Conservation (phyloP, 371 early-diverging fungal genomes). For the Actinomucor elegans region DNA sequence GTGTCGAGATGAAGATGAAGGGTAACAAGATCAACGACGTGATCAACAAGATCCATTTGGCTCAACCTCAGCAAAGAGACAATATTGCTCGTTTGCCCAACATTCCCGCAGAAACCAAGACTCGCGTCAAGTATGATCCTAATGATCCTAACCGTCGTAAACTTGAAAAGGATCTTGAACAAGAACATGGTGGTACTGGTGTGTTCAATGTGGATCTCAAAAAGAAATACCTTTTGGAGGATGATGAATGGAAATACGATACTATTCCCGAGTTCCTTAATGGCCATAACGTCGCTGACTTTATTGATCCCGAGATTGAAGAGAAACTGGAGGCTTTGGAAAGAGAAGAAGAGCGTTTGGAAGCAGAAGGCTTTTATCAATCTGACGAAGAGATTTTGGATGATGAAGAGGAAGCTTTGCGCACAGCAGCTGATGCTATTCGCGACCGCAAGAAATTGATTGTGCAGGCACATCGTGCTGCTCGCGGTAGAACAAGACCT, state of each 20-base stretch:
- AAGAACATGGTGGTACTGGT: slow-evolving; percentile 92
- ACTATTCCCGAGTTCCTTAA: slow-evolving; percentile 99
- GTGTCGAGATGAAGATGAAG: slow-evolving; percentile 95
- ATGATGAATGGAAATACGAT: slow-evolving; percentile 98
- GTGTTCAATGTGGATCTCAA: slow-evolving; percentile 93
- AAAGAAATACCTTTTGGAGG: slow-evolving; percentile 80
- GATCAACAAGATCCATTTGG: slow-evolving; percentile 92
- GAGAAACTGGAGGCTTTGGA: slow-evolving; percentile 94
- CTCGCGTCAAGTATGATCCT: slow-evolving; percentile 71
- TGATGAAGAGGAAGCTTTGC: slow-evolving; percentile 76
- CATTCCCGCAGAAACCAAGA: slow-evolving; percentile 80
- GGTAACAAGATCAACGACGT: slow-evolving; percentile 88
- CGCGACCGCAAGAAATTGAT: slow-evolving; percentile 84
- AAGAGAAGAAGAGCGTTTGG: slow-evolving; percentile 93
- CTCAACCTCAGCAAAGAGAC: slow-evolving; percentile 87
- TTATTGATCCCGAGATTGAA: slow-evolving; percentile 97
- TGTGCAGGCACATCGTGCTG: slow-evolving; percentile 69
- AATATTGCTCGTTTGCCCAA: slow-evolving; percentile 79
- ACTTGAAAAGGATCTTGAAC: slow-evolving; percentile 90
- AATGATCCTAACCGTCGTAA: slow-evolving; percentile 81
- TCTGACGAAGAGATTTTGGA: slow-evolving; percentile 70
- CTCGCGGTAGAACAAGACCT: slow-evolving; percentile 71
- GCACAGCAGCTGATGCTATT: slow-evolving; percentile 77
- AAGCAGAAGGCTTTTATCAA: slow-evolving; percentile 92
- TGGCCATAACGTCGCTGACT: slow-evolving; percentile 99